Evolutionary conservation across 73 alveolate species (phyloP).

Genomic region (Symbiodinium pilosum): DNA sequence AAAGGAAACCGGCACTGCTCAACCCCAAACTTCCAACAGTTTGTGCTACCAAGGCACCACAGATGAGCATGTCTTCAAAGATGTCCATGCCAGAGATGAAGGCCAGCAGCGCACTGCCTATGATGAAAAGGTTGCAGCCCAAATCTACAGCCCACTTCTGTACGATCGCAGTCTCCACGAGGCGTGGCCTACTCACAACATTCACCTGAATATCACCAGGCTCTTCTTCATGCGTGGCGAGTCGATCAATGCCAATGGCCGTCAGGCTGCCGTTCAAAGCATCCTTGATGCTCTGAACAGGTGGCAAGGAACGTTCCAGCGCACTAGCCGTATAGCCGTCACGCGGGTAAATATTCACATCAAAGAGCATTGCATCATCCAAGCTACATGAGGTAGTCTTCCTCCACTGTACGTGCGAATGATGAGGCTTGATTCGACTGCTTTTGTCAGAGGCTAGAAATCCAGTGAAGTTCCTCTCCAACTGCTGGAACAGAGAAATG

Average conservation of each 20-base stretch:
- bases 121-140: slow-evolving; percentile 87
- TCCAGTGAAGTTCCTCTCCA: slow-evolving; percentile 83
- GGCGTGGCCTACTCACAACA: slow-evolving; percentile 46
- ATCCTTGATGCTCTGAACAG: neutral
- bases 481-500: slow-evolving; percentile 40
- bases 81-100: slow-evolving; percentile 56
- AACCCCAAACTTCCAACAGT: too few relatives aligned
- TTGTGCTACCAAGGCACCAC: slow-evolving; percentile 18
- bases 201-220: slow-evolving; percentile 59
- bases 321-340: slow-evolving; percentile 32
- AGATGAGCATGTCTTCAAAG: slow-evolving; percentile 68
- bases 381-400: slow-evolving; percentile 83
- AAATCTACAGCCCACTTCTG: slow-evolving; percentile 92
- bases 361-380: slow-evolving; percentile 81
- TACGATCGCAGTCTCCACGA: slow-evolving; percentile 35
- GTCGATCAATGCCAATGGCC: slow-evolving; percentile 40
- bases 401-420: slow-evolving; percentile 72
- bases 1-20: too few relatives aligned
- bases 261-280: slow-evolving; percentile 49
- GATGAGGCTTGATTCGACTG: slow-evolving; percentile 65
- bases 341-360: slow-evolving; percentile 83
- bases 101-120: slow-evolving; percentile 75
- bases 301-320: slow-evolving; percentile 13
- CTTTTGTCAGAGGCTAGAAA: slow-evolving; percentile 50
- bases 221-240: slow-evolving; percentile 31